A percentile compares a stretch with the other conserved stretches of the same genome.
Conservation (phyloP, 1,284 basidiomycete genomes). For the Moniliophthora roreri region DNA sequence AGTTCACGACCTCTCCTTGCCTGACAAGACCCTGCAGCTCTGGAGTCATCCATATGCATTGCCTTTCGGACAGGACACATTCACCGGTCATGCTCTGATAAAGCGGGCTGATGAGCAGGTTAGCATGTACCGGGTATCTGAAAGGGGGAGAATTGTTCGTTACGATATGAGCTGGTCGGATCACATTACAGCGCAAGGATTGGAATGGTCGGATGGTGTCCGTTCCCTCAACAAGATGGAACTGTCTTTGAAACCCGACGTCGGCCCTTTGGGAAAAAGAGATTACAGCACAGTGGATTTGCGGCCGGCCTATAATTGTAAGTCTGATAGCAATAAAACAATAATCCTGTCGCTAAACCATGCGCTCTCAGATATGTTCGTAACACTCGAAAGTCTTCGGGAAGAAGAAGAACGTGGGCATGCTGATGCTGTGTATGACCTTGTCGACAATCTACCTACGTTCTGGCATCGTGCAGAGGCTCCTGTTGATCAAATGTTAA, state of each 20-base stretch:
- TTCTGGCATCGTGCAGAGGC: constrained; percentile 53
- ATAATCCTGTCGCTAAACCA: constrained; percentile 5
- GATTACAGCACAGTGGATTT: constrained; percentile 49
- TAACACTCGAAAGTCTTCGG: constrained; percentile 23
- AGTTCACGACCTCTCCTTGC: constrained; percentile 57
- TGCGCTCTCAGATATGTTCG: constrained; percentile 37
- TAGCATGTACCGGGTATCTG: constrained; percentile 37
- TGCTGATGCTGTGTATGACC: constrained; percentile 41
- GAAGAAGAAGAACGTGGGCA: constrained; percentile 28
- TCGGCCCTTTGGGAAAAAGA: constrained; percentile 44
- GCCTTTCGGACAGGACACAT: constrained; percentile 28
- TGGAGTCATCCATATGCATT: constrained; percentile 47
- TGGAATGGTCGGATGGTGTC: constrained; percentile 43
- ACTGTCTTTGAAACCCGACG: constrained; percentile 30
- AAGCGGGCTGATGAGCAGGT: constrained; percentile 33
- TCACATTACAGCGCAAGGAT: constrained; percentile 9
- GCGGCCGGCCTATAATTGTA: constrained; percentile 50
- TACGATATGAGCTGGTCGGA: constrained; percentile 1
- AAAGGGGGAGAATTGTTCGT: not conserved
- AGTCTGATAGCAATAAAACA: constrained; percentile 18
- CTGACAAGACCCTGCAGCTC: constrained; percentile 41
- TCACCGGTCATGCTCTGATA: constrained; percentile 46
- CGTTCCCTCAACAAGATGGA: constrained; percentile 32
- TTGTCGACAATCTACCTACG: constrained; percentile 50
- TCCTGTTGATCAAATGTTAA: constrained; percentile 53